Evolutionary conservation across 1,139 yeast species (phyloP), one percentile per base, ranked within the genome.

Genomic region (Meyerozyma smithsonii): DNA sequence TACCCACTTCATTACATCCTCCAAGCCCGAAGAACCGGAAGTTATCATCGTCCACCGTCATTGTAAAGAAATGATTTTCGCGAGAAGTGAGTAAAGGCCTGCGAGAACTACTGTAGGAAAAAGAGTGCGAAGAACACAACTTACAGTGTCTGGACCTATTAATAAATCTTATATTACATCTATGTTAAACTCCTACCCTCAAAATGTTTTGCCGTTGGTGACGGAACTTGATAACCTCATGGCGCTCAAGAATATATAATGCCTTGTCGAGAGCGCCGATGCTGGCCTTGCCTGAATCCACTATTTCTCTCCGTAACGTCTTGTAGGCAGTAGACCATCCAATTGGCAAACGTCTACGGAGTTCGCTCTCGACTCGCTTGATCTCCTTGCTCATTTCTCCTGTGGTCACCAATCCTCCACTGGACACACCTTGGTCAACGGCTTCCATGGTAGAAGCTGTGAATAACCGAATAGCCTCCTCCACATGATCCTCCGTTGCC

Each of bases 391-490:
- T 73, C 46, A 84, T 61, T 49, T 77, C 75, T 41, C 74, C 73
- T 46, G 76, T 79, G 4, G 74, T 58, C 26, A 62, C 54, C 40
- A 62, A 48, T 10, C 62, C 64, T 15, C 74, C 75, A 40, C 64
- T 62, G 8, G 66, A 61, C 33, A 81, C 81, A 42, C 89, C 95
- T 61, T 87, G 94, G 32, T 85, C 86, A 12, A 94, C 96, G 0
- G 98, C 98, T 58, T 89, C 92, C 96, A 94, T 89, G 0, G 99
- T 94, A 1, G 98, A 92, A 0, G 98, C 96, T 44, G 88, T 86
- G 64, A 94, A 94, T 45, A 94, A 66, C 53, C 99, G 71, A 46
- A 94, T 86, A 0, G 97, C 97, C 61, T 94, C 98, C 55, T 88
- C 94, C 12, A 92, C 98, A 56, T 94, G 97, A 46, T 79, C 84